Evolutionary conservation across 2,329 filamentous ascomycete genomes (phyloP), one percentile per base, ranked within the genome.

Genomic region (Bimuria novae-zelandiae): DNA sequence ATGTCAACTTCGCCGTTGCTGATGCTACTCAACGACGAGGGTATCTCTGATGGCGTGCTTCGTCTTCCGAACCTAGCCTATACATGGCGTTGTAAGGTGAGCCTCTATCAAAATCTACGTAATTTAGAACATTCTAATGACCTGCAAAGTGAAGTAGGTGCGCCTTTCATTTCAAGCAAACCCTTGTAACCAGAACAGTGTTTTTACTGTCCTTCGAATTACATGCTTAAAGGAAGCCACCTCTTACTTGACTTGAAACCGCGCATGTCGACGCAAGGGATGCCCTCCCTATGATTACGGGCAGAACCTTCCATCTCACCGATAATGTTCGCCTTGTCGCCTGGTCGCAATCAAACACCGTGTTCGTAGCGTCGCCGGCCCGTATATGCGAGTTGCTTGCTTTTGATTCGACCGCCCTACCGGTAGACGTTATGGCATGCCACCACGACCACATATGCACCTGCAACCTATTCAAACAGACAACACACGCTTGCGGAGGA

Each of bases 311-410:
- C 30, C 36, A 39, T 55, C 46, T 51, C 17, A 40, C 46, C 30
- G 41, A 23, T 32, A 30, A 21, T 21, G 25, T 35, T 25, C 44
- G 49, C 37, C 47, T 47, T 17, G 33, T 29, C 52, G 47, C 57
- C 55, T 57, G 54, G 49, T 58, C 50, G 52, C 54, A 58, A 58
- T 62, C 49, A 59, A 49, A 60, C 41, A 30, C 36, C 41, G 47
- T 52, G 52, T 54, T 49, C 33, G 51, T 43, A 57, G 52, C 59
- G 46, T 54, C 60, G 52, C 58, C 65, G 63, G 63, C 46, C 67
- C 66, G 61, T 57, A 49, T 57, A 62, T 55, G 57, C 61, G 57
- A 59, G 60, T 52, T 50, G 47, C 49, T 46, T 39, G 40, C 51
- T 51, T 52, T 39, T 58, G 53, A 65, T 59, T 64, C 55, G 57